A percentile compares a stretch with the other conserved stretches of the same genome.
These are phyloP conservation scores for Aureobasidium sp. DNA, from an alignment of 2,329 filamentous ascomycete genomes.

Conservation along the genomic window DNA sequence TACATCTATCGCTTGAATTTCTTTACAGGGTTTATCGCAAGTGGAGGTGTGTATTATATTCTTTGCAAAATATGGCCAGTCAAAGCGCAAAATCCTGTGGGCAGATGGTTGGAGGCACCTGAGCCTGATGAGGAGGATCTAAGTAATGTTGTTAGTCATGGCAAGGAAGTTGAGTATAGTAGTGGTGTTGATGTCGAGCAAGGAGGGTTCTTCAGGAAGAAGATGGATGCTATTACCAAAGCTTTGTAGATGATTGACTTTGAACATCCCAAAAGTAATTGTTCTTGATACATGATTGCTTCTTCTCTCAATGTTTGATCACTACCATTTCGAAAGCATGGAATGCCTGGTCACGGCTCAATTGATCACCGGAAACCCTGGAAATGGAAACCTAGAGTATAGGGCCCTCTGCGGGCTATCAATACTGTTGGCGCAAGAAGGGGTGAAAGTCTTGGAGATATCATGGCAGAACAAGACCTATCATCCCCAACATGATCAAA, in stretches of 20 bases:
- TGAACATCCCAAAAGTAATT: too few species aligned
- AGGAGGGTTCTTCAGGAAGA: constrained; percentile 17
- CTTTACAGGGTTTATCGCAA: constrained; percentile 84
- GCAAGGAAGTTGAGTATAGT: neutral
- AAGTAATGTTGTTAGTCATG: constrained; percentile 12
- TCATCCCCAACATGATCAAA: too few species aligned
- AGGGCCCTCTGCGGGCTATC: too few species aligned
- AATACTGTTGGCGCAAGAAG: too few species aligned
- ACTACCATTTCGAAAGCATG: too few species aligned
- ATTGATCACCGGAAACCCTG: too few species aligned
- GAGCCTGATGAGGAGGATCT: constrained; percentile 48
- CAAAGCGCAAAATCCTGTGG: constrained; percentile 69
- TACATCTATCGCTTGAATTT: constrained; percentile 96
- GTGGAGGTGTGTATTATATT: constrained; percentile 70
- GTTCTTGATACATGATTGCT: too few species aligned
- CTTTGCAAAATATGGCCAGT: constrained; percentile 77
- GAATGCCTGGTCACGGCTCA: too few species aligned
- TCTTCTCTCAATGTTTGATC: too few species aligned
- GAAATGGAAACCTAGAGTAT: too few species aligned
- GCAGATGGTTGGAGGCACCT: constrained; percentile 80
- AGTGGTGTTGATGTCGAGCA: constrained; percentile 25
- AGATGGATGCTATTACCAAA: constrained; percentile 17
- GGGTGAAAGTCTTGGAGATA: too few species aligned
- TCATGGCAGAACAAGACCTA: too few species aligned
- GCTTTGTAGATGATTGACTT: constrained; percentile 2